Evolutionary conservation across 2,329 filamentous ascomycete genomes (phyloP), one percentile per base, ranked within the genome.

Genomic region (Alternaria gansuensis): DNA sequence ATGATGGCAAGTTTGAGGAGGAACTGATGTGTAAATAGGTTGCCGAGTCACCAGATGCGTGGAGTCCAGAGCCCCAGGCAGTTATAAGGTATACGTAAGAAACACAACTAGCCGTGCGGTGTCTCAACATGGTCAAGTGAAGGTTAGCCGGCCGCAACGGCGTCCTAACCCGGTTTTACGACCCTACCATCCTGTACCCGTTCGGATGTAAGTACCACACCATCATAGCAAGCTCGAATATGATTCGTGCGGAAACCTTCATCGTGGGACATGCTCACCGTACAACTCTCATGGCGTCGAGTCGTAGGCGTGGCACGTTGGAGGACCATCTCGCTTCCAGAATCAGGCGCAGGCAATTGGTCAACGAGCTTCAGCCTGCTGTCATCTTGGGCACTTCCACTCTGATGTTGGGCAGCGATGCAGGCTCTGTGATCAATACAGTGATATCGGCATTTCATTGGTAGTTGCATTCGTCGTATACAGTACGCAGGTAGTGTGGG

Each of bases 311-410:
- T 49, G 62, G 40, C n/a, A 36, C 9, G 37, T 58, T 63, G 61
- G 45, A 68, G 65, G 63, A 66, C 60, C 34, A 43, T 51, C 48
- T 43, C 48, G 41, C 52, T 59, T 57, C 52, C 39, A 37, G 48
- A 45, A 14, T 58, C 57, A 64, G 62, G 68, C 65, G 66, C 57
- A 55, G 33, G 45, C 60, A 48, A 73, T 72, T 73, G 69, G 69
- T 49, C 45, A 37, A 57, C 43, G 10, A 36, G 46, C 51, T 53
- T 65, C 59, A 65, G 65, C 65, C 60, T 68, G 62, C 51, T 45
- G 50, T 46, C 49, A 56, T 52, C 40, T 72, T 64, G 67, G 69
- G 68, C 64, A 40, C 49, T 41, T 29, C 33, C 13, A 34, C 51
- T 34, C 45, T 2, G 0, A 48, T 24, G 8, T 67, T 51, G 65